Base-by-base conservation (phyloP, 768 basidiomycete genomes). In the Mycena floridula region DNA sequence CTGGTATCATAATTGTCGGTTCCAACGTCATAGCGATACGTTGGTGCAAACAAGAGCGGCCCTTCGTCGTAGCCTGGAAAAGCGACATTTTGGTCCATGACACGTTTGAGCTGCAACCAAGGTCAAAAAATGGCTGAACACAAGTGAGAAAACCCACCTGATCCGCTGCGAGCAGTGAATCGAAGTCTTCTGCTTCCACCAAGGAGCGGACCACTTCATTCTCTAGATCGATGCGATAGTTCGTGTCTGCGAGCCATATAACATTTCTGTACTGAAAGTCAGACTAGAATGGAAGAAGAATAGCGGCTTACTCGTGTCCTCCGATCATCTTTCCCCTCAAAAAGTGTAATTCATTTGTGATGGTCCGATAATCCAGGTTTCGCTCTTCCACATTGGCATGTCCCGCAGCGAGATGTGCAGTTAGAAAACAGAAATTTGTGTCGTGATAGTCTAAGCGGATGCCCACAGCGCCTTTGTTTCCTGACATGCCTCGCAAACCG, bases 331-430 rank as follows among this genome's bases (percentile, higher is more conserved):
- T 93, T 15, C 95, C 96, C 54, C 84, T 82, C 40, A 85, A 73
- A 61, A 99, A 99, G 49, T 89, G 86, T 25, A 99, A 60, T 1
- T 87, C 90, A 40, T 77, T 74, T 8, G 72, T 72, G 44, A 99
- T 95, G 5, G 96, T 98, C 44, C 76, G 70, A 56, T 93, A 98
- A 63, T 99, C 96, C 9, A 82, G 75, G 55, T 97, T 93, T 22
- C 96, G 77, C 59, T 98, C 96, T 25, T 85, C 84, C 3, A 91
- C 70, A 55, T 95, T 95, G 5, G 76, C 58, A 56, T 96, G 93
- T 6, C 96, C 96, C n/a, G 96, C 94, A 13, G 96, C 94, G 32
- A 98, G 75, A 63, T 98, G 96, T 3, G 90, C 91, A 7, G 95
- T 97, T 50, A 99, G 61, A 66, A 98, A 94, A 65, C 96, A 99